Evolutionary conservation across 2,329 filamentous ascomycete species (phyloP), one percentile per base, ranked within the genome.

Genomic region (Alternaria angustiovoidea): DNA sequence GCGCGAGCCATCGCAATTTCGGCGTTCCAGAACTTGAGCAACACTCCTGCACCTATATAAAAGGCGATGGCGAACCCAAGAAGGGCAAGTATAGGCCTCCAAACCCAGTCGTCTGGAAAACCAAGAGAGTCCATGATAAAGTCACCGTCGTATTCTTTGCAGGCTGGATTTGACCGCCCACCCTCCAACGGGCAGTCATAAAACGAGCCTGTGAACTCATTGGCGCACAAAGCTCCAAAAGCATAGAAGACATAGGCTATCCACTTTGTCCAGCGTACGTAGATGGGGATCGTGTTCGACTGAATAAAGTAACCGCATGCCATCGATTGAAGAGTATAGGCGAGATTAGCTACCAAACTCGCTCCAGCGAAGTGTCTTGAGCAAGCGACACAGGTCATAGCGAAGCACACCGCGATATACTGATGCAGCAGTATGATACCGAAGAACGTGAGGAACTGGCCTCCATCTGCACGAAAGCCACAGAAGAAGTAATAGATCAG

Each of bases 251-350:
- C 83, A 64, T 88, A 89, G 1, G 87, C 85, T 24, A 84, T 83
- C 81, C 87, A 90, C 72, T 92, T 93, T 2, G 91, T 80, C 91
- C 91, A 94, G 56, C 90, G 84, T n/a, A 92, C 87, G 68, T 93
- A 94, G 1, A 93, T 82, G 0, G 91, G 90, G 4, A 94, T 91
- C 5, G 88, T 87, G 54, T 91, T 87, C 11, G 84, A 83, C 73
- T 93, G 90, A 14, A 93, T 87, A 65, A 94, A 93, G 75, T 89
- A 93, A 1, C 91, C 91, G 64, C 90, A 92, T 0, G 88, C 88
- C 81, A 93, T 87, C 2, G 86, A 89, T 71, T 94, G 91, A 20
- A 93, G 65, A 0, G 91, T 94, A 67, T 89, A 93, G 0, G 84
- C 85, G 48, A 93, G 78, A 67, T 94, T 94, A 9, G 87, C 90